Base-by-base conservation (phyloP, 108 stramenopile species). In the Chaetoceros muelleri region DNA sequence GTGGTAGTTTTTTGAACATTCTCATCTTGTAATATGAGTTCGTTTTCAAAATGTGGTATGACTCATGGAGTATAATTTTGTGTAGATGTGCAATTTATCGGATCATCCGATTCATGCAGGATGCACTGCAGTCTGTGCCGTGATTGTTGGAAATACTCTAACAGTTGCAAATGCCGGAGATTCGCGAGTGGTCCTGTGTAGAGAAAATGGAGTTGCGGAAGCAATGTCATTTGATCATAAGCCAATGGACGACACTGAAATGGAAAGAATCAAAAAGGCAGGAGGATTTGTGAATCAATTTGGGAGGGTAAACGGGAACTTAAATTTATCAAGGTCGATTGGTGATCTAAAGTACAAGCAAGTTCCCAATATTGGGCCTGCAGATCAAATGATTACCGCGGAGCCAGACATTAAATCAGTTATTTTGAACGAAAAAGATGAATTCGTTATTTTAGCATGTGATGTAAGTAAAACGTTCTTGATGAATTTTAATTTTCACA, bases 331-430 rank as follows among this genome's bases (percentile, higher is more conserved):
- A 1, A 80, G 98, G 17, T 83, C 93, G 21, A 96, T 97, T 63
- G 98, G 98, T 23, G 98, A 99, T 70, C 58, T 97, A 47, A 96
- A 96, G 65, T 95, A 98, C 78, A 96, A 96, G 52, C 90, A 92
- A 66, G 82, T 86, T 52, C 81, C 84, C 5, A 79, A 75, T 1
- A 76, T 86, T 26, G 47, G 66, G 0, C 80, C 84, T 7, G 56
- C 76, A 13, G 80, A 80, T 19, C 91, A 96, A 74, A 92, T 94
- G 73, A 90, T 93, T 48, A 88, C 88, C 0, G 82, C 91, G 17
- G 87, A 87, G 66, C 98, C 96, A 18, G 96, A 98, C 53, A 75
- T 98, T 45, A 55, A 5, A 50, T 60, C 29, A 65, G 63, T 68
- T 48, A 75, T 49, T 3, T 49, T 87, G 24, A 52, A 48, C 34